A percentile compares a stretch with the other conserved stretches of the same genome.
phyloP scores from a whole-genome alignment of 805 yeast species.

The Yamadazyma akitaensis region DNA sequence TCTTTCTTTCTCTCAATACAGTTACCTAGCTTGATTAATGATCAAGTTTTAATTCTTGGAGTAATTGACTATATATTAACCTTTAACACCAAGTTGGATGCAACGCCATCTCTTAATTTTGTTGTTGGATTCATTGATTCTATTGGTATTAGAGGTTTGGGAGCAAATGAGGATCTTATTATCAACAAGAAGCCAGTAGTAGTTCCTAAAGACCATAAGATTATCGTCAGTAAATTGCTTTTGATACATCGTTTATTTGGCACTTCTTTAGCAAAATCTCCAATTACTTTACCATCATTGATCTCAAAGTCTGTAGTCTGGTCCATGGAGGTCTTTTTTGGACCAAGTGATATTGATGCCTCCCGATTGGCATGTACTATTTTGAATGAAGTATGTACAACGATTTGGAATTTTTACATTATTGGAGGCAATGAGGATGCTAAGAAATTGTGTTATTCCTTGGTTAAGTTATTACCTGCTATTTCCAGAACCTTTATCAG shows the following conservation, averaged over 20 bases:
- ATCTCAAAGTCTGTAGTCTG: slow-evolving; percentile 48
- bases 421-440: slow-evolving; percentile 30
- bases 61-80: slow-evolving; percentile 54
- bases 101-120: slow-evolving; percentile 37
- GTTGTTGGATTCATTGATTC: slow-evolving; percentile 48
- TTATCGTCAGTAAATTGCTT: slow-evolving; percentile 55
- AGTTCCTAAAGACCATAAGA: slow-evolving; percentile 49
- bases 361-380: slow-evolving; percentile 62
- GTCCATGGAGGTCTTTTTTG: slow-evolving; percentile 55
- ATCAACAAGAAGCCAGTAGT: slow-evolving; percentile 15
- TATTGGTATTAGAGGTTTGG: slow-evolving; percentile 56
- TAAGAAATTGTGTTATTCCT: slow-evolving; percentile 41
- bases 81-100: slow-evolving; percentile 38
- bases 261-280: slow-evolving; percentile 30
- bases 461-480: slow-evolving; percentile 53
- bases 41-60: slow-evolving; percentile 62
- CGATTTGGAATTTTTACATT: slow-evolving; percentile 31
- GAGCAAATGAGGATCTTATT: slow-evolving; percentile 36
- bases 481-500: slow-evolving; percentile 49
- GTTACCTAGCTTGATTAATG: slow-evolving; percentile 48
- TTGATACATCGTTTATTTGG: slow-evolving; percentile 55
- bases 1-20: slow-evolving; percentile 46
- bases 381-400: slow-evolving; percentile 47
- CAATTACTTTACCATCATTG: slow-evolving; percentile 32
- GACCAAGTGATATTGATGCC: slow-evolving; percentile 54